Evolutionary conservation across 352 stramenopile genomes (phyloP).

Genomic region (Phytophthora palmivora): DNA sequence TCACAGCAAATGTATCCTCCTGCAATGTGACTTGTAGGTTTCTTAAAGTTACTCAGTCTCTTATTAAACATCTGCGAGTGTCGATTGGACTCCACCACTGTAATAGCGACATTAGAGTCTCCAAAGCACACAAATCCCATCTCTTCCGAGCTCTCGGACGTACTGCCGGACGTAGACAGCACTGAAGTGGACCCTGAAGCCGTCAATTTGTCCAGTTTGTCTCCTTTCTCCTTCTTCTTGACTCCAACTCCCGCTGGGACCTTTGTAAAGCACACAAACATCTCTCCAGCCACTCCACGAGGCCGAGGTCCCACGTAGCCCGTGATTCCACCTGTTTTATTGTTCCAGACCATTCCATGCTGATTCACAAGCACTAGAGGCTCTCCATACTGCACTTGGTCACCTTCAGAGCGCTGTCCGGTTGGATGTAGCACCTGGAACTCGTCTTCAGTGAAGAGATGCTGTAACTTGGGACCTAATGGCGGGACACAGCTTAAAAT

Average conservation of each 20-base stretch:
- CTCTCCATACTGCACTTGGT: conserved; percentile 77
- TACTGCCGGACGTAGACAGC: conserved; percentile 28
- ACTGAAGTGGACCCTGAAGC: conserved; percentile 24
- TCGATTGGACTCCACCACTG: conserved; percentile 81
- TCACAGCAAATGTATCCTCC: conserved; percentile 91
- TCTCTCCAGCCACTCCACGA: conserved; percentile 73
- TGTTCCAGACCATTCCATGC: conserved; percentile 88
- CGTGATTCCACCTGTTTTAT: conserved; percentile 89
- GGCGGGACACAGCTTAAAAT: conserved; percentile 85
- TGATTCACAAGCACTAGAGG: conserved; percentile 86
- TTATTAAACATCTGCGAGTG: conserved; percentile 89
- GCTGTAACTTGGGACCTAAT: conserved; percentile 70
- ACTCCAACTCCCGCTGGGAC: conserved; percentile 22
- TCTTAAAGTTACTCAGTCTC: conserved; percentile 88
- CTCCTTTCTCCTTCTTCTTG: conserved; percentile 35
- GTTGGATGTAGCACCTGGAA: conserved; percentile 78
- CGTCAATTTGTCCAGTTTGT: conserved; percentile 26
- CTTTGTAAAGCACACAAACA: conserved; percentile 76
- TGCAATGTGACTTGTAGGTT: conserved; percentile 77
- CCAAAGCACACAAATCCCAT: conserved; percentile 62
- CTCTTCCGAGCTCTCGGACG: conserved; percentile 22
- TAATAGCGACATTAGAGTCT: conserved; percentile 76
- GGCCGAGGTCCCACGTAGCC: conserved; percentile 80
- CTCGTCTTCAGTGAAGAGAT: conserved; percentile 86
- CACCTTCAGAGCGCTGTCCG: conserved; percentile 45